Conservation (phyloP, 306 rosid genomes). For the Hippophae tibetana region DNA sequence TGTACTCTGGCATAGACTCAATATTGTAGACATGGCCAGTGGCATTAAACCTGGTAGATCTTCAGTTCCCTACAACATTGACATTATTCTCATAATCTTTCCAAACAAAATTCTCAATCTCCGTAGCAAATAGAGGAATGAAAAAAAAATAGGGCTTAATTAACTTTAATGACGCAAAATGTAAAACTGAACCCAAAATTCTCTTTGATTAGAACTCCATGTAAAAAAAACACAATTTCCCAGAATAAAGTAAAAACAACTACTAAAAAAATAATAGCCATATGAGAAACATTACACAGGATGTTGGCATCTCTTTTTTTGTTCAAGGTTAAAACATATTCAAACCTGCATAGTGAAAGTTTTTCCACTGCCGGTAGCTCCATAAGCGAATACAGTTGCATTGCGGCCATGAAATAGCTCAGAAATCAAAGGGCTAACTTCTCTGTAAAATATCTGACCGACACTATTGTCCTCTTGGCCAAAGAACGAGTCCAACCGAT, state of each 20-base stretch:
- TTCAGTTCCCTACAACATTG: conserved; percentile 59
- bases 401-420: conserved; percentile 64
- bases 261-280: neutral
- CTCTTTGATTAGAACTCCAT: neutral
- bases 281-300: too few species aligned
- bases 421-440: conserved; percentile 68
- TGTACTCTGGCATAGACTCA: conserved; percentile 47
- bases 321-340: neutral
- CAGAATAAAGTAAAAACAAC: neutral
- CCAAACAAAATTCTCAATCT: too few species aligned
- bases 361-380: conserved; percentile 97
- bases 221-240: too few species aligned
- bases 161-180: neutral
- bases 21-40: conserved; percentile 55
- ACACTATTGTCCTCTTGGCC: conserved; percentile 67
- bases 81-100: neutral
- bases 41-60: conserved; percentile 73
- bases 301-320: neutral
- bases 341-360: conserved; percentile 92
- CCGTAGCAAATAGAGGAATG: too few species aligned
- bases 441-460: conserved; percentile 50
- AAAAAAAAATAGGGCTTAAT: too few species aligned
- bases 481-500: conserved; percentile 63
- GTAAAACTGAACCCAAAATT: neutral
- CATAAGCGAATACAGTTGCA: conserved; percentile 85